Percentiles rank a stretch among this genome's conserved stretches.
Conservation (phyloP, 192 early-diverging fungal genomes). For the Coemansia sp. region DNA sequence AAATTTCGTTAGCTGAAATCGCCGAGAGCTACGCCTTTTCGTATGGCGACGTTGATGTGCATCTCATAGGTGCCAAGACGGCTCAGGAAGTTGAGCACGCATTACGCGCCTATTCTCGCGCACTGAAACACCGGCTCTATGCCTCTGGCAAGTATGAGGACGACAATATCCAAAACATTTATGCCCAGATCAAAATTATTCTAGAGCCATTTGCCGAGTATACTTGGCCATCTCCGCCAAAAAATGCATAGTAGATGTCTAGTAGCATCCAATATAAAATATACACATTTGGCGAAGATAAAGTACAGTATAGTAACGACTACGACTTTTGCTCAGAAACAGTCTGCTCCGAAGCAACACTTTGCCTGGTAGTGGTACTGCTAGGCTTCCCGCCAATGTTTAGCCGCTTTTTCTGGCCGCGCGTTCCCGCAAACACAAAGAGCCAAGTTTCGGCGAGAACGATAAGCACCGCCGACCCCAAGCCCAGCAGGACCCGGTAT, state of each 20-base stretch:
- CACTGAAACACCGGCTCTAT: conserved; percentile 11
- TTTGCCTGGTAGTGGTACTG: neutral
- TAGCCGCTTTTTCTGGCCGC: conserved; percentile 47
- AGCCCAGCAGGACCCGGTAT: conserved; percentile 41
- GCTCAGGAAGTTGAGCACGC: conserved; percentile 33
- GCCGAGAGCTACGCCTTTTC: conserved; percentile 57
- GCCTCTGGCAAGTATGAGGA: conserved; percentile 21
- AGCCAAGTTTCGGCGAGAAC: conserved; percentile 45
- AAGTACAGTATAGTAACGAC: neutral
- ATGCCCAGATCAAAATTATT: conserved; percentile 20
- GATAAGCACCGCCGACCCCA: conserved; percentile 32
- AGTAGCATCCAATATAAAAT: neutral
- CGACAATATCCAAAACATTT: conserved; percentile 14
- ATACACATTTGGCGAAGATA: too few relatives aligned
- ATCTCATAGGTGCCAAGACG: conserved; percentile 46
- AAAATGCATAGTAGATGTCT: conserved; percentile 20
- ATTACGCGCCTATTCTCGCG: conserved; percentile 22
- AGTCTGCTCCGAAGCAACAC: neutral
- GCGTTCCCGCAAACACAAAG: conserved; percentile 36
- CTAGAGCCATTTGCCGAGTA: conserved; percentile 45
- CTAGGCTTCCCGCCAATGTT: neutral
- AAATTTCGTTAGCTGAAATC: conserved; percentile 60
- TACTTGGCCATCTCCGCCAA: conserved; percentile 51
- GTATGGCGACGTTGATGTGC: conserved; percentile 26
- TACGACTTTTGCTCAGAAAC: neutral